Percentiles rank a stretch among this genome's conserved stretches.
Evolutionary conservation across 192 early-diverging fungal genomes (phyloP).

Genomic region (Podochytrium sp.): DNA sequence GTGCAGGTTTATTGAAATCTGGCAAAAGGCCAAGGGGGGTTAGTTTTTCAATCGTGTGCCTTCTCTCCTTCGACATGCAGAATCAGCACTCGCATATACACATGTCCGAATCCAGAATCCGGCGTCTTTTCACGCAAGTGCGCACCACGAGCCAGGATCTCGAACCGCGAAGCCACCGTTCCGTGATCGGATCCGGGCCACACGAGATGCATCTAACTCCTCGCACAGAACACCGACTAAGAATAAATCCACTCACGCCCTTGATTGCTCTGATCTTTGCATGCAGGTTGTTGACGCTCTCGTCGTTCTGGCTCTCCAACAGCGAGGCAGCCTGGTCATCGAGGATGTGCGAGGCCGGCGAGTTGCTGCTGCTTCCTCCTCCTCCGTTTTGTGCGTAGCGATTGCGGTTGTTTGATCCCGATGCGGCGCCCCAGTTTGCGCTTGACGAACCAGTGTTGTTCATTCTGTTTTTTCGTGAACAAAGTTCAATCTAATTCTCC

Average conservation of each 20-base stretch:
- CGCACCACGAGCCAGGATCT: too few species aligned
- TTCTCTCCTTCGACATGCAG: too few species aligned
- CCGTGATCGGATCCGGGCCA: too few species aligned
- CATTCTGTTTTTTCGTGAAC: neutral
- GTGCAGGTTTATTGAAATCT: conserved; percentile 36
- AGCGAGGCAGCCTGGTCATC: conserved; percentile 31
- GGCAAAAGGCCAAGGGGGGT: too few species aligned
- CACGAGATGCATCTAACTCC: too few species aligned
- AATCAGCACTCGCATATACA: too few species aligned
- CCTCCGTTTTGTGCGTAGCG: neutral
- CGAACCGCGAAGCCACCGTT: neutral
- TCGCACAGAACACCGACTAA: neutral
- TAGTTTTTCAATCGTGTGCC: too few species aligned
- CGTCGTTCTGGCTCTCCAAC: conserved; percentile 28
- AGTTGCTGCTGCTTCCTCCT: neutral
- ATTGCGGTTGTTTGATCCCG: conserved; percentile 12
- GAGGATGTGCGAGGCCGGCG: neutral
- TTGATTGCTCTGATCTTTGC: conserved; percentile 32
- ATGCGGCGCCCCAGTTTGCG: neutral
- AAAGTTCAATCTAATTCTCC: neutral
- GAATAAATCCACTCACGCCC: conserved; percentile 12
- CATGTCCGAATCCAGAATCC: too few species aligned
- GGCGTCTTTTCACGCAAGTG: too few species aligned
- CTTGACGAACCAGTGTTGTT: neutral
- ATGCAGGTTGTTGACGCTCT: conserved; percentile 23